These are phyloP conservation scores for Entomophthora muscae DNA, from an alignment of 371 early-diverging fungal genomes.

Conservation along the genomic window DNA sequence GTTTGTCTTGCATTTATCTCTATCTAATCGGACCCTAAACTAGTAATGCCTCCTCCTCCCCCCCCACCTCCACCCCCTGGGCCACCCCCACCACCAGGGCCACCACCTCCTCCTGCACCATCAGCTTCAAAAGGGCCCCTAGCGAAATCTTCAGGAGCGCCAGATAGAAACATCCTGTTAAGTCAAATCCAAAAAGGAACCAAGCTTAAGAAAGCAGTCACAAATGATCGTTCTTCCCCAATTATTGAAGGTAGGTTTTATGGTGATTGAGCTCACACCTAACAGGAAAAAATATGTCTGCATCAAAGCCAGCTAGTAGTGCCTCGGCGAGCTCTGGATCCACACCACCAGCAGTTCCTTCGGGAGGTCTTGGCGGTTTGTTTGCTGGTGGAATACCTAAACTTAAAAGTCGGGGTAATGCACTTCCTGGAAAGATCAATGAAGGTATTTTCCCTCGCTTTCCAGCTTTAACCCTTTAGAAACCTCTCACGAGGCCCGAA, in stretches of 20 bases:
- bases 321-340: conserved; percentile 6
- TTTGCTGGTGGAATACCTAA: conserved; percentile 50
- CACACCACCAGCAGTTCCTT: conserved; percentile 4
- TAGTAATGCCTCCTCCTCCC: too few species aligned
- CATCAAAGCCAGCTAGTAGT: not conserved
- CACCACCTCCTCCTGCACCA: conserved; percentile 5
- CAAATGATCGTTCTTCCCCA: conserved; percentile 61
- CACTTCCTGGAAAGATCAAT: conserved; percentile 17
- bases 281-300: conserved; percentile 10
- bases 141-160: not conserved
- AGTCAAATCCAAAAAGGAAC: conserved; percentile 56
- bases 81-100: conserved; percentile 4
- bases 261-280: too few species aligned
- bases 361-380: conserved; percentile 28
- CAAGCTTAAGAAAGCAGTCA: conserved; percentile 50
- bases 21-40: too few species aligned
- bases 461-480: too few species aligned
- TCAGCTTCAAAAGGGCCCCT: not conserved
- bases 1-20: too few species aligned
- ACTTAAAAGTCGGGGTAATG: conserved; percentile 25
- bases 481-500: conserved; percentile 7
- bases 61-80: conserved; percentile 1
- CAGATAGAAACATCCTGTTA: conserved; percentile 29
- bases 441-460: too few species aligned
- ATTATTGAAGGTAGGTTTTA: conserved; percentile 21